Base-by-base conservation (phyloP, 2,329 filamentous ascomycete genomes). In the Teratosphaeria destructans region DNA sequence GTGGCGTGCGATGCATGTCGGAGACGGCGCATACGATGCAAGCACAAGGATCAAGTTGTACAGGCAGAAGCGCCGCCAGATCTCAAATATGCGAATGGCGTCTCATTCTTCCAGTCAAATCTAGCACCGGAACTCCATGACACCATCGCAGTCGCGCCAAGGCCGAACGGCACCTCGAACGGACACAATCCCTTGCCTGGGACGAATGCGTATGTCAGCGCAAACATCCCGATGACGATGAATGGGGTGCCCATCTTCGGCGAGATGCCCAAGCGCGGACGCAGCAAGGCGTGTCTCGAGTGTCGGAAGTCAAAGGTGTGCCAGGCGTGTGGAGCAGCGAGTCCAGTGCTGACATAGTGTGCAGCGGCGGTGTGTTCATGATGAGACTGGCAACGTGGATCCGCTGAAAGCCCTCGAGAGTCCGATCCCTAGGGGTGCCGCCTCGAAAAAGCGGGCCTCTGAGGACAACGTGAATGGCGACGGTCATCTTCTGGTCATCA, bases 261-360 rank as follows among this genome's bases (percentile, higher is more conserved):
- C 35, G 69, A 71, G 56, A 57, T 62, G 32, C 63, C 65, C 29
- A 74, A 73, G 61, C 71, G 71, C 14, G 71, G 72, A 32, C 64
- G 84, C 66, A 85, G 79, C 66, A 86, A 85, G 71, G 84, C 84
- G 52, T 87, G 84, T 69, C 79, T 83, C 60, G 83, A 86, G 65
- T 87, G 84, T 71, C 80, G 84, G 54, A 86, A 85, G 70, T 85
- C 83, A 77, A 86, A 86, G 78, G 84, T 85, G 69, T 71, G 79
- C 56, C 7, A 55, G n/a, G 3, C 27, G 10, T 68, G 43, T n/a
- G 10, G 61, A 67, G 52, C 26, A 29, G 23, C 59, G 53, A 54
- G 19, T 27, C 32, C 64, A 56, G 56, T 62, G 57, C 62, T 66
- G 59, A 67, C 61, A 43, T 16, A 47, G 19, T 19, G 34, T 7